Evolutionary conservation across 495 filamentous ascomycete genomes (phyloP).

Genomic region (Aspergillus indologenus): DNA sequence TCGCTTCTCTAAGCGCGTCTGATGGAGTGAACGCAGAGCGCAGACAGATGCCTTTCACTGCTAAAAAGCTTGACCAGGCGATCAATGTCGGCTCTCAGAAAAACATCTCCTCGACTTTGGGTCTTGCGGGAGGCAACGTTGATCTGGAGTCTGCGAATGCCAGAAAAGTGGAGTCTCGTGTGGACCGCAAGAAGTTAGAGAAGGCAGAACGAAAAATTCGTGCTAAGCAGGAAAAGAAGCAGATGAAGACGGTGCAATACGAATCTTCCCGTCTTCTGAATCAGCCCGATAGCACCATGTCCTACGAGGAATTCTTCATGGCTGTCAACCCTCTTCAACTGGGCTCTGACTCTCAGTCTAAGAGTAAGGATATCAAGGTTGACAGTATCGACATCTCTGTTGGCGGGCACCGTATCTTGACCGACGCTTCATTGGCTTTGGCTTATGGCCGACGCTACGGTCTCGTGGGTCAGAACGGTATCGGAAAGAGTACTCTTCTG

Average conservation of each 20-base stretch:
- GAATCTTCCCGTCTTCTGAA: conserved; percentile 90
- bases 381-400: conserved; percentile 94
- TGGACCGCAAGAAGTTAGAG: conserved; percentile 98
- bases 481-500: conserved; percentile 95
- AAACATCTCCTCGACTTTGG: conserved; percentile 93
- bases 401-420: conserved; percentile 81
- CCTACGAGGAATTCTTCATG: conserved; percentile 99
- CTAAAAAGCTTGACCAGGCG: conserved; percentile 86
- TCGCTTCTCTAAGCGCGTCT: conserved; percentile 69
- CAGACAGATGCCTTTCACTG: conserved; percentile 65
- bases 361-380: conserved; percentile 99
- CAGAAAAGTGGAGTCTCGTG: conserved; percentile 92
- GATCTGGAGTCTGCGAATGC: conserved; percentile 91
- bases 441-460: conserved; percentile 94
- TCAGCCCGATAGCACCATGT: conserved; percentile 77
- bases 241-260: conserved; percentile 96
- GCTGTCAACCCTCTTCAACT: conserved; percentile 93
- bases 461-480: conserved; percentile 98
- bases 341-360: conserved; percentile 65
- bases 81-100: conserved; percentile 92
- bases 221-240: conserved; percentile 97
- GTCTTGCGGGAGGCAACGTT: conserved; percentile 76
- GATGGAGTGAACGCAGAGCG: conserved; percentile 70
- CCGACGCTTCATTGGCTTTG: conserved; percentile 83
- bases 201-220: conserved; percentile 98